A percentile compares a stretch with the other conserved stretches of the same genome.
These are phyloP conservation scores for Inga leiocalycina DNA, from an alignment of 306 rosid genomes.

Conservation along the genomic window DNA sequence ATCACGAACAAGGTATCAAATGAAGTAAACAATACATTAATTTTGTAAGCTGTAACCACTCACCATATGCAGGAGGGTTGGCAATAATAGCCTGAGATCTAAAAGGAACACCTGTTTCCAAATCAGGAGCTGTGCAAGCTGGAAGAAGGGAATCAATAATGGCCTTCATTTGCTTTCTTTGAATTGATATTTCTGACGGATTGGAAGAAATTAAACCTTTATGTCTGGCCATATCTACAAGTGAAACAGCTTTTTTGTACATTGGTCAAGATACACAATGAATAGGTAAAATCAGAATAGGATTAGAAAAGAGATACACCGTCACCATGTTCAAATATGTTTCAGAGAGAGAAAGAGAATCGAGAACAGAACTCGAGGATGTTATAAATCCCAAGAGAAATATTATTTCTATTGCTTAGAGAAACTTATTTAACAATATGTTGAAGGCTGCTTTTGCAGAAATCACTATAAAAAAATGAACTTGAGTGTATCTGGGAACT, in stretches of 20 bases:
- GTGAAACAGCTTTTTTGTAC: constrained; percentile 32
- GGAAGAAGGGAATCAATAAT: constrained; percentile 93
- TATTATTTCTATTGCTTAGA: background rate
- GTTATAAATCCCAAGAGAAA: background rate
- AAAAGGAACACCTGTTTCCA: constrained; percentile 79
- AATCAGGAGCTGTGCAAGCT: constrained; percentile 92
- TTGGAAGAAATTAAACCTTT: constrained; percentile 95
- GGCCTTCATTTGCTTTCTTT: constrained; percentile 78
- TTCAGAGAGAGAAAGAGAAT: constrained; percentile 4
- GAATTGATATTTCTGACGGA: constrained; percentile 78
- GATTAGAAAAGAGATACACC: constrained; percentile 15
- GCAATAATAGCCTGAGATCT: constrained; percentile 96
- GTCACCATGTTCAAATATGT: background rate
- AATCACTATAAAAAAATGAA: background rate
- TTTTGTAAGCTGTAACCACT: constrained; percentile 36
- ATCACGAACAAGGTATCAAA: constrained; percentile 25
- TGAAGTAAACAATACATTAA: constrained; percentile 36
- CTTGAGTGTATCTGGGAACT: background rate
- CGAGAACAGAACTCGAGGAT: background rate
- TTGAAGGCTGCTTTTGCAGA: background rate
- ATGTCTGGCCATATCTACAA: constrained; percentile 89
- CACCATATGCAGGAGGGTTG: constrained; percentile 96
- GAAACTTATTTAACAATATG: background rate
- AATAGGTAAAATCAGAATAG: constrained; percentile 12
- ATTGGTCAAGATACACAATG: constrained; percentile 9